Conservation (phyloP, 129 eudicot species). For the Calendula officinalis region DNA sequence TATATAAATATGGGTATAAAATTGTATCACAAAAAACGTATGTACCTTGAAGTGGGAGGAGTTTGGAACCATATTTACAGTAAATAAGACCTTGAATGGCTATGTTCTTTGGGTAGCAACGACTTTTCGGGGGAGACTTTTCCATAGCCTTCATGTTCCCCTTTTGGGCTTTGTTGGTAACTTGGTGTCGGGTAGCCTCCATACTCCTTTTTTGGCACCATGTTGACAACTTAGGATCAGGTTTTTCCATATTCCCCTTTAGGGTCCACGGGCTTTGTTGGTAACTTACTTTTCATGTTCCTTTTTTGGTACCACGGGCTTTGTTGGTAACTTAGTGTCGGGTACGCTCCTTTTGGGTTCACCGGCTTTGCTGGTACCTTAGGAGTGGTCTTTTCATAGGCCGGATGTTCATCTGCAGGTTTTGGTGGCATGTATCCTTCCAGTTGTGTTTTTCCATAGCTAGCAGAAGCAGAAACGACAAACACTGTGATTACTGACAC, state of each 20-base stretch:
- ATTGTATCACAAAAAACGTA: not conserved
- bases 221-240: constrained; percentile 9
- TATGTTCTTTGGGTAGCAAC: constrained; percentile 25
- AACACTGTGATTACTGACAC: constrained; percentile 9
- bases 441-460: constrained; percentile 28
- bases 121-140: not conserved
- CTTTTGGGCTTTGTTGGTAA: constrained; percentile 25
- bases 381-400: constrained; percentile 1
- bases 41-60: constrained; percentile 50
- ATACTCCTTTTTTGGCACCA: constrained; percentile 10
- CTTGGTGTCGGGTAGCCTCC: not conserved
- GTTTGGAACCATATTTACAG: constrained; percentile 42
- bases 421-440: constrained; percentile 12
- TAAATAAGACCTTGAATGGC: constrained; percentile 56
- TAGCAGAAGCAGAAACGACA: constrained; percentile 25
- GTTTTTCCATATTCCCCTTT: constrained; percentile 3
- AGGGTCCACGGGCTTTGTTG: constrained; percentile 20
- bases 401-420: not conserved
- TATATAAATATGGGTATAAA: no score
- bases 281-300: constrained; percentile 9
- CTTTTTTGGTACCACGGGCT: constrained; percentile 3
- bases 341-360: constrained; percentile 7
- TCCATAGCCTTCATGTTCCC: not conserved
- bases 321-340: constrained; percentile 20
- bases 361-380: constrained; percentile 23